Evolutionary conservation across 1,284 basidiomycete genomes (phyloP).

Genomic region (Malassezia slooffiae): DNA sequence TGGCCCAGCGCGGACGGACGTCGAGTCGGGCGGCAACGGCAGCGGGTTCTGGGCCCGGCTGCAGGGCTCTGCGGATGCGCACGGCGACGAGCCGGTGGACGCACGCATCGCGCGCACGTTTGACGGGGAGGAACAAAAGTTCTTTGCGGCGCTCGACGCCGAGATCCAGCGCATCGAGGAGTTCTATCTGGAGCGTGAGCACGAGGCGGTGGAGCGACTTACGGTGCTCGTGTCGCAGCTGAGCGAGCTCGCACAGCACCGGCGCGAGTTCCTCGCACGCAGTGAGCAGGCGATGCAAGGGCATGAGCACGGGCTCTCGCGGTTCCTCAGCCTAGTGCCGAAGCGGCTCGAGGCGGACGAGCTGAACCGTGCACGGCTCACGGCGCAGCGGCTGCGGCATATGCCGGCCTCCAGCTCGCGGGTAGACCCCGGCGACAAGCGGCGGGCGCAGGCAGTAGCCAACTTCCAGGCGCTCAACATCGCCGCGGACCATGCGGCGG

Average conservation of each 20-base stretch:
- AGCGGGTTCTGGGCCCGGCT: constrained; percentile 9
- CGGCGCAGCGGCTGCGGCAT: not conserved
- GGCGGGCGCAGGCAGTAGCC: constrained; percentile 30
- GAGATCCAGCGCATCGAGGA: constrained; percentile 28
- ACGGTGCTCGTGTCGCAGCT: constrained; percentile 60
- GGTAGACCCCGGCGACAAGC: constrained; percentile 28
- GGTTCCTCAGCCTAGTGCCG: constrained; percentile 16
- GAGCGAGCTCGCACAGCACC: constrained; percentile 32
- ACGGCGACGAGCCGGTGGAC: constrained; percentile 13
- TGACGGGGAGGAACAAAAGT: constrained; percentile 64
- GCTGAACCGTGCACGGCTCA: constrained; percentile 8
- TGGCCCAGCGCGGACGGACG: too few species aligned
- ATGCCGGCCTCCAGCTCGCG: not conserved
- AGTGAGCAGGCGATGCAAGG: not conserved
- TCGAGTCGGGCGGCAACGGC: too few species aligned
- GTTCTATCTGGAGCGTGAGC: constrained; percentile 67
- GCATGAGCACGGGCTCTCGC: constrained; percentile 11
- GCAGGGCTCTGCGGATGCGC: too few species aligned
- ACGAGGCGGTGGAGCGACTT: constrained; percentile 56
- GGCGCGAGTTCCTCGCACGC: constrained; percentile 27
- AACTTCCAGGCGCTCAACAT: too few species aligned
- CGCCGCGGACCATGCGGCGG: too few species aligned
- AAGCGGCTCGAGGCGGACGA: constrained; percentile 1
- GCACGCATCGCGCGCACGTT: constrained; percentile 50
- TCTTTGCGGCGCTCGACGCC: constrained; percentile 25